Evolutionary conservation across 2,329 filamentous ascomycete species (phyloP).

Genomic region (Chalara sp.): DNA sequence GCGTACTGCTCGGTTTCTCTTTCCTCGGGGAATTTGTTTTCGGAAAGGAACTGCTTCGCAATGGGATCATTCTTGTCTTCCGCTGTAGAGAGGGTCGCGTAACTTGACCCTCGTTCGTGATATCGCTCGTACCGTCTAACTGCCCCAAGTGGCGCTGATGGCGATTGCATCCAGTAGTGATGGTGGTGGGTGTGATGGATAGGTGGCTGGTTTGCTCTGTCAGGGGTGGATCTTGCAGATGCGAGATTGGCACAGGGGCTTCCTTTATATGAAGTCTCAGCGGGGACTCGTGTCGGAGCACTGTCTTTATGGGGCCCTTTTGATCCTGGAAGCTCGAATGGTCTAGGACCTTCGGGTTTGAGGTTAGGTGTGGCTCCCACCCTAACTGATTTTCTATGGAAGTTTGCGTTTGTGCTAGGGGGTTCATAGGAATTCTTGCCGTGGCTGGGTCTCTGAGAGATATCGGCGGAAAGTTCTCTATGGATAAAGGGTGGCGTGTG

Average conservation of each 20-base stretch:
- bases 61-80: conserved; percentile 7
- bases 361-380: too few relatives aligned
- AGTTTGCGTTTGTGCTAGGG: not conserved
- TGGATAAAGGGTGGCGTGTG: conserved; percentile 8
- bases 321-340: too few relatives aligned
- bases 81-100: conserved; percentile 6
- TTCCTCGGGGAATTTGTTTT: conserved; percentile 8
- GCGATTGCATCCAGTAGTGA: conserved; percentile 46
- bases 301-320: too few relatives aligned
- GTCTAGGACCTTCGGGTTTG: too few relatives aligned
- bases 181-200: conserved; percentile 45
- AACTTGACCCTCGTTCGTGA: conserved; percentile 3
- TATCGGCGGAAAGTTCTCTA: conserved; percentile 16
- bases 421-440: conserved; percentile 11
- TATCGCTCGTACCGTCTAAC: conserved; percentile 9
- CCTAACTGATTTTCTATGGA: too few relatives aligned
- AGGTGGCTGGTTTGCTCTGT: conserved; percentile 1
- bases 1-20: conserved; percentile 8
- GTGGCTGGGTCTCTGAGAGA: conserved; percentile 14
- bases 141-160: conserved; percentile 8
- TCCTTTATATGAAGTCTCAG: too few relatives aligned
- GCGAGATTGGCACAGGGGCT: too few relatives aligned
- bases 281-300: too few relatives aligned
- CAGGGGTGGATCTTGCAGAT: too few relatives aligned
- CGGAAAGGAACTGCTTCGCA: conserved; percentile 6